Percentiles rank a stretch among this genome's conserved stretches.
phyloP scores from a whole-genome alignment of 176 grass and related monocot genomes.

The Pharus latifolius region DNA sequence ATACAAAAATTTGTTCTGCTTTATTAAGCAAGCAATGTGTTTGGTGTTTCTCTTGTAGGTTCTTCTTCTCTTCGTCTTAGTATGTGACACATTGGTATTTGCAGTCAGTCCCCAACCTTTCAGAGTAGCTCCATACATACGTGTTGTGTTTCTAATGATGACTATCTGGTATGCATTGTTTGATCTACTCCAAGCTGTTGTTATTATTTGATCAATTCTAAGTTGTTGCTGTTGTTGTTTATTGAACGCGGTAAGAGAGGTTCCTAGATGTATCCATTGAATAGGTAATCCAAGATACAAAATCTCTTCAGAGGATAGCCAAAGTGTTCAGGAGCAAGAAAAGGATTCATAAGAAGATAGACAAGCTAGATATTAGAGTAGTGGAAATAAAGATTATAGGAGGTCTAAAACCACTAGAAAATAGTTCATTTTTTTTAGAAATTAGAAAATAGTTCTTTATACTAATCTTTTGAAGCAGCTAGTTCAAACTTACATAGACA shows the following conservation, averaged over 20 bases:
- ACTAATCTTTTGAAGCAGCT: no score
- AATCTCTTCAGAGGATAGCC: not conserved
- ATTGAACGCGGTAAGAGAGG: not conserved
- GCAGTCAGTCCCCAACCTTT: constrained; percentile 57
- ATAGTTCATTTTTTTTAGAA: no score
- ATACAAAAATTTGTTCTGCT: not conserved
- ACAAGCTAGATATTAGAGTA: no score
- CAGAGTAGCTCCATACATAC: constrained; percentile 81
- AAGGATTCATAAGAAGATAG: not conserved
- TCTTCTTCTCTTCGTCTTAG: constrained; percentile 79
- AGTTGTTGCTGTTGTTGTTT: constrained; percentile 6
- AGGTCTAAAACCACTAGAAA: no score
- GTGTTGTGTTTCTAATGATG: constrained; percentile 68
- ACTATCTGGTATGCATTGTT: constrained; percentile 58
- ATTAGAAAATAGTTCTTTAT: no score
- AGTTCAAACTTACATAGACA: no score
- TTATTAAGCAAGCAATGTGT: not conserved
- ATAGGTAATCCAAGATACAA: not conserved
- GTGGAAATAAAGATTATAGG: no score
- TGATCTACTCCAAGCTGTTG: constrained; percentile 14
- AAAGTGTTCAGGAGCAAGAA: constrained; percentile 1
- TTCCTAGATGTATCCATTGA: constrained; percentile 2
- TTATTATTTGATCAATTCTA: no score
- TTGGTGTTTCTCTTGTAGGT: constrained; percentile 46
- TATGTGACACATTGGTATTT: constrained; percentile 73